These are phyloP conservation scores for Thalassiosira tumida DNA, from an alignment of 352 stramenopile genomes.

Conservation along the genomic window DNA sequence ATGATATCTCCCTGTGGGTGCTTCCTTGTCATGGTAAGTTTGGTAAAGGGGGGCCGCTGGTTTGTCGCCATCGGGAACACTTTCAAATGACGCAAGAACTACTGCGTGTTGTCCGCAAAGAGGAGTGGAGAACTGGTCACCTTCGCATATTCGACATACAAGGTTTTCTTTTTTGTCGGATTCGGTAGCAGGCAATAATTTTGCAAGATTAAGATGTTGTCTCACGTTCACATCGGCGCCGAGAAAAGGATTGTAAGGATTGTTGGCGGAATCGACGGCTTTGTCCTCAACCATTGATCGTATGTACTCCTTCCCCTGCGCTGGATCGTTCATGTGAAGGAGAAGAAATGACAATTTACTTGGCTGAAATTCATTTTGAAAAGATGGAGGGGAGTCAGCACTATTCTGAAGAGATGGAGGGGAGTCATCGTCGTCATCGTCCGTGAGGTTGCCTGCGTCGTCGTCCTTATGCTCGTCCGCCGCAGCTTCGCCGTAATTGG, in stretches of 20 bases:
- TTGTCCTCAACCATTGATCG: background rate
- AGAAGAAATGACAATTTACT: constrained; percentile 24
- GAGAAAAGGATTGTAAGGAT: constrained; percentile 35
- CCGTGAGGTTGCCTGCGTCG: too few relatives aligned
- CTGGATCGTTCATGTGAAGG: background rate
- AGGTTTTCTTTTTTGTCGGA: constrained; percentile 38
- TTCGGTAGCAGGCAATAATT: constrained; percentile 21
- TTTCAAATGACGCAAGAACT: too few relatives aligned
- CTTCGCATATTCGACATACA: too few relatives aligned
- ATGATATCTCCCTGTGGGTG: background rate
- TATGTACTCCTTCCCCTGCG: background rate
- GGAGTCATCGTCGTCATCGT: too few relatives aligned
- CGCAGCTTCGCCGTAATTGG: too few relatives aligned
- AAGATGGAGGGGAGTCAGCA: background rate
- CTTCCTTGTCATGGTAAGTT: too few relatives aligned
- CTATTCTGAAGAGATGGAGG: too few relatives aligned
- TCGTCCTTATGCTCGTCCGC: too few relatives aligned
- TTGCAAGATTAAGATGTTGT: constrained; percentile 7
- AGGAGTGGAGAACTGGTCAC: too few relatives aligned
- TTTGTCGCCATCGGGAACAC: too few relatives aligned
- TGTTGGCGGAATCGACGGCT: background rate
- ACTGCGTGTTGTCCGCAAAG: too few relatives aligned
- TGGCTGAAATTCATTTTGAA: background rate
- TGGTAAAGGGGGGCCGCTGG: too few relatives aligned
- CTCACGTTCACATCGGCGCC: constrained; percentile 29